Evolutionary conservation across 345 rosid genomes (phyloP).

Genomic region (Rhizophora mangle): DNA sequence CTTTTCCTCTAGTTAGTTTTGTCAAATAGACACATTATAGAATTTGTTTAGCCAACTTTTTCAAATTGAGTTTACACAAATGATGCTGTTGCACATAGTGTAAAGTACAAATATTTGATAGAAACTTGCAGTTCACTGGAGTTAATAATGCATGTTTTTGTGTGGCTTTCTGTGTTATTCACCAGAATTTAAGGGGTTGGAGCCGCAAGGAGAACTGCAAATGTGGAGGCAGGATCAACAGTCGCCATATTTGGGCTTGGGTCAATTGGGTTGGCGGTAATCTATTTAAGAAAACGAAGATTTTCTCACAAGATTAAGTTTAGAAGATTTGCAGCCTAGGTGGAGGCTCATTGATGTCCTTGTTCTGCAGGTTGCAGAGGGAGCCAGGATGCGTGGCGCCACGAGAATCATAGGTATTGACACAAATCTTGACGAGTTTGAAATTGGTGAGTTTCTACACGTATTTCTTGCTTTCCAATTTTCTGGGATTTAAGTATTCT

Average conservation of each 20-base stretch:
- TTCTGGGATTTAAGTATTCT: too few relatives aligned
- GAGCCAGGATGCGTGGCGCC: conserved; percentile 77
- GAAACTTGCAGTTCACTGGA: background rate
- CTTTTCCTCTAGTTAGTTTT: too few relatives aligned
- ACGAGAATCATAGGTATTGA: conserved; percentile 74
- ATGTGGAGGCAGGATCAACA: conserved; percentile 78
- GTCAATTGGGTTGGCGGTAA: conserved; percentile 81
- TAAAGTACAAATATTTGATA: too few relatives aligned
- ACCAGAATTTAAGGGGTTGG: conserved; percentile 55
- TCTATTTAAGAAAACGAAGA: background rate
- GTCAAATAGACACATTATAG: too few relatives aligned
- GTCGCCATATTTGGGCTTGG: conserved; percentile 88
- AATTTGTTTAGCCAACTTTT: too few relatives aligned
- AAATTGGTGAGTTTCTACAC: conserved; percentile 48
- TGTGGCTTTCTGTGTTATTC: background rate
- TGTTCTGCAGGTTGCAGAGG: conserved; percentile 69
- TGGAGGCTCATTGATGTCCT: background rate
- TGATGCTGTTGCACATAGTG: too few relatives aligned
- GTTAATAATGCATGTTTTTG: background rate
- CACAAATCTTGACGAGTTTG: conserved; percentile 58
- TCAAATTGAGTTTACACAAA: too few relatives aligned
- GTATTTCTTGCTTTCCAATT: background rate
- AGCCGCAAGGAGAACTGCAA: conserved; percentile 80
- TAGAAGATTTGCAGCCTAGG: background rate
- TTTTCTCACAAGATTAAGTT: background rate